These are phyloP conservation scores for Datura wrightii DNA, from an alignment of 257 asterid species.

Conservation along the genomic window DNA sequence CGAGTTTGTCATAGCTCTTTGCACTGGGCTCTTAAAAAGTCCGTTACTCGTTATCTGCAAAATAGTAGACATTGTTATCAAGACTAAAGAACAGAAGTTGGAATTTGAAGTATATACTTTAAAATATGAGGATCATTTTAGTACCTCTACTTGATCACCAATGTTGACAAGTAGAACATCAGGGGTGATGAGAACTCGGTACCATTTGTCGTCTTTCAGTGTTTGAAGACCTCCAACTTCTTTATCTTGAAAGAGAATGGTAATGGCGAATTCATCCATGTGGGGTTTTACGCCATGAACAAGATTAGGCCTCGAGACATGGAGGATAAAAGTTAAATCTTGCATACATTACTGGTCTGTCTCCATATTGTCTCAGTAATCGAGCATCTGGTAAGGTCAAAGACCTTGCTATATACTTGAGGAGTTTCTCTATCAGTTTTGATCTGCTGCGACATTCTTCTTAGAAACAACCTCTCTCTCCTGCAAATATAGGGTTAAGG, in stretches of 20 bases:
- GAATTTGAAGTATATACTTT: neutral
- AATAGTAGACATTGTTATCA: slow-evolving; percentile 8
- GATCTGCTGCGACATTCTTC: slow-evolving; percentile 44
- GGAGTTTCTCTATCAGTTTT: slow-evolving; percentile 37
- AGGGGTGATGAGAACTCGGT: slow-evolving; percentile 53
- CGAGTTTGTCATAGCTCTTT: slow-evolving; percentile 57
- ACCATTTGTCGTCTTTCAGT: slow-evolving; percentile 61
- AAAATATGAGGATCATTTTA: neutral
- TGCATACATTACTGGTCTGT: slow-evolving; percentile 38
- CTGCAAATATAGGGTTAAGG: too few relatives aligned
- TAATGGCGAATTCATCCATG: slow-evolving; percentile 64
- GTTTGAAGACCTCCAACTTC: slow-evolving; percentile 75
- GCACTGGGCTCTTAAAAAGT: slow-evolving; percentile 62
- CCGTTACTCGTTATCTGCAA: slow-evolving; percentile 73
- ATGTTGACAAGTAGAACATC: slow-evolving; percentile 55
- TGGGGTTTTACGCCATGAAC: slow-evolving; percentile 77
- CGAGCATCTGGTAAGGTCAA: slow-evolving; percentile 51
- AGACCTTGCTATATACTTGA: slow-evolving; percentile 58
- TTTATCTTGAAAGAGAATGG: slow-evolving; percentile 66
- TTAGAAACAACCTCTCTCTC: slow-evolving; percentile 4
- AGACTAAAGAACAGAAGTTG: neutral
- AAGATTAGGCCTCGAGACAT: slow-evolving; percentile 61
- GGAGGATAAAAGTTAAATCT: slow-evolving; percentile 78
- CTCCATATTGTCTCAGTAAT: slow-evolving; percentile 55
- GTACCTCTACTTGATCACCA: slow-evolving; percentile 83